A percentile compares a stretch with the other conserved stretches of the same genome.
These are phyloP conservation scores for Choanephora cucurbitarum DNA, from an alignment of 371 early-diverging fungal genomes.

Conservation along the genomic window DNA sequence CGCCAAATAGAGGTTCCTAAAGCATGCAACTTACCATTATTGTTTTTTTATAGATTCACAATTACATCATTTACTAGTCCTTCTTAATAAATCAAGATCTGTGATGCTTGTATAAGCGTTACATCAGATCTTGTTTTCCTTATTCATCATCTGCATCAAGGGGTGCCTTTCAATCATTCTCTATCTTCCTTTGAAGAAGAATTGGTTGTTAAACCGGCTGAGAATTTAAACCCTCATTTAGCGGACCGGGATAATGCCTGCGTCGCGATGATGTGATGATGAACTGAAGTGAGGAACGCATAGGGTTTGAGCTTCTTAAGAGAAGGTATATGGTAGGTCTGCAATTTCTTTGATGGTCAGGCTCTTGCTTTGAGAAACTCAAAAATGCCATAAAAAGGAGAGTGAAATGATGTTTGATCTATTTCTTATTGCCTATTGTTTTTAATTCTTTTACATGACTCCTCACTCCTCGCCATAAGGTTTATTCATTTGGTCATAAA, in stretches of 20 bases:
- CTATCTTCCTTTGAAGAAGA: not conserved
- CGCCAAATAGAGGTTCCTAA: constrained; percentile 1
- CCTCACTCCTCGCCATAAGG: no score
- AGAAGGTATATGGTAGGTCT: no score
- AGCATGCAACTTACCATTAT: not conserved
- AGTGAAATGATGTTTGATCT: no score
- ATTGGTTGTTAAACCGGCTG: constrained; percentile 11
- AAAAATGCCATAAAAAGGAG: no score
- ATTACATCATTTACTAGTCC: not conserved
- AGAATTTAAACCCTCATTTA: constrained; percentile 28
- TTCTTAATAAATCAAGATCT: constrained; percentile 12
- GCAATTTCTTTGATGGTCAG: no score
- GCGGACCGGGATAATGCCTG: constrained; percentile 32
- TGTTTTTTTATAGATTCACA: not conserved
- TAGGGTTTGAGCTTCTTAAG: not conserved
- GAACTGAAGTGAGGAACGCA: constrained; percentile 4
- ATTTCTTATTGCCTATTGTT: no score
- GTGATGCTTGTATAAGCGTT: not conserved
- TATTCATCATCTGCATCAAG: constrained; percentile 20
- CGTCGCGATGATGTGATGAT: constrained; percentile 29
- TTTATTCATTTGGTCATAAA: no score
- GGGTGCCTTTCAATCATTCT: constrained; percentile 18
- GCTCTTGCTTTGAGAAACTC: no score
- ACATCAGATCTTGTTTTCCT: not conserved
- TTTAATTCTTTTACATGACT: no score